Conservation (phyloP, 169 alveolate genomes). For the Plasmodium coatneyi region DNA sequence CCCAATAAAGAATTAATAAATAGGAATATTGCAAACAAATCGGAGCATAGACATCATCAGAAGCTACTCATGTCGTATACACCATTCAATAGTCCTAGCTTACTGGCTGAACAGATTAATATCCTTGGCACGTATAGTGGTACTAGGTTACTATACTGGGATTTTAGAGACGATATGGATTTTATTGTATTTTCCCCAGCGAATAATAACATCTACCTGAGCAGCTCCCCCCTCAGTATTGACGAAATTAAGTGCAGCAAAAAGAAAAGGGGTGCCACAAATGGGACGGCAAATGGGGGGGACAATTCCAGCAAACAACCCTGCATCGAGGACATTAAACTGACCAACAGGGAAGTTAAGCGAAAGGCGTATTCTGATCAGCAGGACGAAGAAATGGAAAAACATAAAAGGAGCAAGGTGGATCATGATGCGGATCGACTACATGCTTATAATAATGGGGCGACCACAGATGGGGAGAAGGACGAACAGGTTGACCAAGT, state of each 20-base stretch:
- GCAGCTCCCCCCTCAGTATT: slow-evolving; percentile 74
- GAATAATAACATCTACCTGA: slow-evolving; percentile 83
- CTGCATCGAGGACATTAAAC: slow-evolving; percentile 33
- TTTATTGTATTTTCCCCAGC: slow-evolving; percentile 77
- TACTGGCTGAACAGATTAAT: slow-evolving; percentile 90
- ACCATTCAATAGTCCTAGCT: slow-evolving; percentile 90
- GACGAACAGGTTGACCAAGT: not conserved
- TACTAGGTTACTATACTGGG: slow-evolving; percentile 89
- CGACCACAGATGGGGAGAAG: not conserved
- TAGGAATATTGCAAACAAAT: slow-evolving; percentile 86
- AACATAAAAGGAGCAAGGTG: not conserved
- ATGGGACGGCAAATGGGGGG: not conserved
- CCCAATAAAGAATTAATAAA: slow-evolving; percentile 91
- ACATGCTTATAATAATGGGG: not conserved
- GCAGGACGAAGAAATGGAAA: not conserved
- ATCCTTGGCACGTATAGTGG: slow-evolving; percentile 89
- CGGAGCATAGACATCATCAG: slow-evolving; percentile 91
- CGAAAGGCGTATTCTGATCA: slow-evolving; percentile 23
- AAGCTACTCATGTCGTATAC: slow-evolving; percentile 89
- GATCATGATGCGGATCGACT: not conserved
- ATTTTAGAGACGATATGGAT: slow-evolving; percentile 89
- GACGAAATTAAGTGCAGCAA: slow-evolving; percentile 22
- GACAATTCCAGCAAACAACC: not conserved
- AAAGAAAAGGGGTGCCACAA: slow-evolving; percentile 6
- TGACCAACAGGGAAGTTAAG: slow-evolving; percentile 24